Evolutionary conservation across 176 grass and related monocot genomes (phyloP), one percentile per base, ranked within the genome.

Genomic region (Lolium rigidum): DNA sequence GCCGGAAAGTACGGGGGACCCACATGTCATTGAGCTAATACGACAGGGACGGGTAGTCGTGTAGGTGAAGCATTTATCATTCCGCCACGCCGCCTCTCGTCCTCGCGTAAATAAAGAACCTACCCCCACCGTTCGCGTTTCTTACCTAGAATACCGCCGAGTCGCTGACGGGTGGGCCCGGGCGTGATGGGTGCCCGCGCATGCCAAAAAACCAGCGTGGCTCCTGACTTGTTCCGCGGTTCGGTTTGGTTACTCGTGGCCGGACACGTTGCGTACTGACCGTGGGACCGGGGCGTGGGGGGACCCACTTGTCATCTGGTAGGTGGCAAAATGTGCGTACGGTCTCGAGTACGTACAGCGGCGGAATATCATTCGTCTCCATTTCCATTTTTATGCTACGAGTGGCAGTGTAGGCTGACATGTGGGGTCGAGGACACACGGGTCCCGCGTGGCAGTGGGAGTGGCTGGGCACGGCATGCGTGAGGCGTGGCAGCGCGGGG

Each of bases 341-440:
- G 24, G 61, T 80, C 76, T 12, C 11, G 18, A 0, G 68, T 87
- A 76, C 81, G 52, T 46, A 17, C 22, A 22, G 12, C 76, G 15
- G 50, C 43, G 18, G 76, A 74, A 37, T 79, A 80, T 46, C 70
- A 7, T 31, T n/a, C 21, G 41, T 46, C 13, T 22, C 44, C 10
- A 62, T 26, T 38, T 17, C 8, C 60, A 3, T 65, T n/a, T 8
- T 10, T 5, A 1, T 46, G 0, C 0, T 0, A 0, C 31, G 31
- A 1, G 3, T 0, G 1, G 0, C 0, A 0, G 2, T 0, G 5
- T 21, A 1, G 0, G 0, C 2, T 86, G 89, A 81, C 81, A 31
- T 44, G 5, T 2, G 61, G 89, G 60, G 0, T 17, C 11, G 0
- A 0, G 0, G 0, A 0, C 0, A 0, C 0, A 0, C 0, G 0